Base-by-base conservation (phyloP, 176 grass and related monocot species). In the Tillandsia leiboldiana region DNA sequence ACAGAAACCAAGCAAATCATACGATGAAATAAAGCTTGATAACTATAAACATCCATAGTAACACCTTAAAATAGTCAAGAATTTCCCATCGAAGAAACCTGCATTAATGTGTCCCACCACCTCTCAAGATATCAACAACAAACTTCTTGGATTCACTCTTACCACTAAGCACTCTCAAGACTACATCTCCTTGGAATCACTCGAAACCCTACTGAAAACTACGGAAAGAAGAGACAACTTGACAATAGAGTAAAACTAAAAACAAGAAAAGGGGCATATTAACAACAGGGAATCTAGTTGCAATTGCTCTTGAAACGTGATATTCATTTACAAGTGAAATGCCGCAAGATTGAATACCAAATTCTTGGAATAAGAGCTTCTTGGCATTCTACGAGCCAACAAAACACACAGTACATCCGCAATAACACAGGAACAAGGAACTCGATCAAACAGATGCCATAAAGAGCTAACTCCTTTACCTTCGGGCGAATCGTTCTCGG, bases 401-500 rank as follows among this genome's bases (percentile, higher is more conserved):
- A 68, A 33, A 48, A 54, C 11, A 75, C 10, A 10, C 24, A 68
- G 3, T 29, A 63, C 29, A 33, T 33, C 20, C 18, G 18, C 18
- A 58, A 58, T 18, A 58, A 18, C 54, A 4, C 14, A 59, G 15
- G 2, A 59, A 20, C 54, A 22, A 14, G 15, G 54, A 17, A 18
- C 20, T 8, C 22, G 14, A 18, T 57, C 53, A 57, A 57, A 57
- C n/a, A 5, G 11, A 48, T 33, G 12, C 23, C 2, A 48, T 14
- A 61, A 1, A 11, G 66, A 73, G 23, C 70, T 56, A 42, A 42
- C 33, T 42, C 33, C 50, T 89, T 23, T 88, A 94, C 95, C 75
- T 77, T 93, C 90, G 48, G 82, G 70, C 12, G 68, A 70, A 76
- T 99, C 94, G 64, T 83, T 90, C 10, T 97, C 93, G 29, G 93